Evolutionary conservation across 2,329 filamentous ascomycete species (phyloP).

Genomic region (Aureobasidium zeae): DNA sequence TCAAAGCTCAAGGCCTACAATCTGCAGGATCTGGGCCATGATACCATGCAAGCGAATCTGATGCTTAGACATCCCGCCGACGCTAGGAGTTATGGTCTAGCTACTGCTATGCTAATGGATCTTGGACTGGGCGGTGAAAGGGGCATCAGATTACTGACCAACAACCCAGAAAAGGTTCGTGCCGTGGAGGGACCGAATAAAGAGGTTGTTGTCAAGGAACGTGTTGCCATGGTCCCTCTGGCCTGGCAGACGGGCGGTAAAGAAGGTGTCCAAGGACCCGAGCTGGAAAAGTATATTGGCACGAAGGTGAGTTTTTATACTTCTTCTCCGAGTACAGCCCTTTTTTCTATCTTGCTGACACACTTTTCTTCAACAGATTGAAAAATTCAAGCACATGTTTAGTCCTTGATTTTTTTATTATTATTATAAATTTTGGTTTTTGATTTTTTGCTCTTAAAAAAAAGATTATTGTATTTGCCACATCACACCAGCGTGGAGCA

Average conservation of each 20-base stretch:
- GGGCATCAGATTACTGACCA: constrained; percentile 77
- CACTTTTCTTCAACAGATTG: constrained; percentile 32
- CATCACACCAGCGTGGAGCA: no score
- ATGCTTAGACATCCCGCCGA: constrained; percentile 87
- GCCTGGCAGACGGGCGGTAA: constrained; percentile 75
- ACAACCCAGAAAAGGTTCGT: constrained; percentile 94
- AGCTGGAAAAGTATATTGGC: constrained; percentile 87
- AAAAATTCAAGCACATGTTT: constrained; percentile 47
- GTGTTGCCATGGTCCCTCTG: constrained; percentile 90
- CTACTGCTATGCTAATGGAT: constrained; percentile 87
- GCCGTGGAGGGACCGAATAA: constrained; percentile 86
- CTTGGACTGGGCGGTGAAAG: constrained; percentile 60
- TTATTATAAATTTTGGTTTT: no score
- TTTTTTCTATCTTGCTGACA: constrained; percentile 19
- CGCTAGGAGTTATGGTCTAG: constrained; percentile 88
- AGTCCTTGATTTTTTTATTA: constrained; percentile 20
- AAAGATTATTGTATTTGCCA: no score
- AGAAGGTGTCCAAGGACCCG: constrained; percentile 72
- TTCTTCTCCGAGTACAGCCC: constrained; percentile 18
- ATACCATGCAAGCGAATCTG: constrained; percentile 94
- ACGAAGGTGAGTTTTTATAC: constrained; percentile 71
- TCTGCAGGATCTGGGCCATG: constrained; percentile 89
- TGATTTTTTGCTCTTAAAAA: no score
- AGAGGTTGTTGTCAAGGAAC: constrained; percentile 77
- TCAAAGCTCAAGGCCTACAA: constrained; percentile 99